Conservation (phyloP, 2,329 filamentous ascomycete species). For the Chaetothyriales sp. region DNA sequence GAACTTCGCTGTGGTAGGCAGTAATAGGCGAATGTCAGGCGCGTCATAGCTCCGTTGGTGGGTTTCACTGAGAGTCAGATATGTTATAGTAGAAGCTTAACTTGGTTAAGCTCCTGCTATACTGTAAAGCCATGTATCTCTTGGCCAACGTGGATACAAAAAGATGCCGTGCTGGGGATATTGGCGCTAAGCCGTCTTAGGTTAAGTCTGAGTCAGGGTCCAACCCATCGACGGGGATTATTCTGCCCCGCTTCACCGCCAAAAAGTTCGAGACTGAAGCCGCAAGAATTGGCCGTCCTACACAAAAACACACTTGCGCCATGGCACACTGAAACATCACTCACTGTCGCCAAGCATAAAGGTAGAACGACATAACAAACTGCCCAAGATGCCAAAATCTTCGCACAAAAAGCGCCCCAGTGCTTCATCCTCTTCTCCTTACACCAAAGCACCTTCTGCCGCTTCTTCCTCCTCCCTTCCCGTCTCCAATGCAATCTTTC, state of each 20-base stretch:
- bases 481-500: conserved; percentile 70
- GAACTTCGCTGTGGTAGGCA: no score
- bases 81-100: no score
- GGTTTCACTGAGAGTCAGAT: no score
- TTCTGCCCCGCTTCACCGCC: conserved; percentile 9
- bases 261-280: conserved; percentile 4
- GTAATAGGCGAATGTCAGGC: no score
- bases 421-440: conserved; percentile 27
- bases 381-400: background rate
- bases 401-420: conserved; percentile 41
- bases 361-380: background rate
- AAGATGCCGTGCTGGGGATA: no score
- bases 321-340: background rate
- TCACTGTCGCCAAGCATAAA: background rate
- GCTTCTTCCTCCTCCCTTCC: conserved; percentile 31
- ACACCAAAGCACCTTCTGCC: conserved; percentile 34
- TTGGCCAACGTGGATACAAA: no score
- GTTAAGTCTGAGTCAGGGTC: no score
- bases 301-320: background rate
- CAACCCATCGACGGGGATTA: background rate
- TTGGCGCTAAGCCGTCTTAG: no score
- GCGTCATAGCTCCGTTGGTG: no score
- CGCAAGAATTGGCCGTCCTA: background rate
- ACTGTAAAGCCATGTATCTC: no score
- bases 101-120: no score